These are phyloP conservation scores for Diaporthe destruens DNA, from an alignment of 2,329 filamentous ascomycete species.

Conservation along the genomic window DNA sequence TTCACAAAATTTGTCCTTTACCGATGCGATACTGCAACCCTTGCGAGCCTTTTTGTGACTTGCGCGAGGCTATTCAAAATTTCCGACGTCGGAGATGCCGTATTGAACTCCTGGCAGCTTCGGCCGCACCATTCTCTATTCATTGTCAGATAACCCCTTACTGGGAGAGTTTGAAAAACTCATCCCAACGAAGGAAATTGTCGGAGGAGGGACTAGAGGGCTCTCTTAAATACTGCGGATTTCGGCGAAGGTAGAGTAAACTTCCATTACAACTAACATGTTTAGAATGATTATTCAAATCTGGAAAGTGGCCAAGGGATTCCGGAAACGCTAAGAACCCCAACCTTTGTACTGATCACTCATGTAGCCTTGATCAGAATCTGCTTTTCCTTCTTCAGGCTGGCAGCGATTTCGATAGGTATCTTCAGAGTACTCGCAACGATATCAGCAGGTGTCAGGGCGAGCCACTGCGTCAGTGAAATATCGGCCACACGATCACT, in stretches of 20 bases:
- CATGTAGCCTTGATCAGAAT: conserved; percentile 55
- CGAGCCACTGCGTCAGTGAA: conserved; percentile 76
- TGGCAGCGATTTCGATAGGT: conserved; percentile 65
- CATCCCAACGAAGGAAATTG: too few species aligned
- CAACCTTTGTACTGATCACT: not conserved
- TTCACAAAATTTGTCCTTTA: too few species aligned
- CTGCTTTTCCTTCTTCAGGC: conserved; percentile 74
- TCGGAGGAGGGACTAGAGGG: too few species aligned
- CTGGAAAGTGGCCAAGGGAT: not conserved
- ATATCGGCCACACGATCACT: conserved; percentile 76
- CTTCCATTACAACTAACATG: not conserved
- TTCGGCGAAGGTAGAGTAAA: not conserved
- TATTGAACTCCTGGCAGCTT: too few species aligned
- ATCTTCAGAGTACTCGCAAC: conserved; percentile 72
- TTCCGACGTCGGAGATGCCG: too few species aligned
- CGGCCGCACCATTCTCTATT: too few species aligned
- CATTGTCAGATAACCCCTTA: too few species aligned
- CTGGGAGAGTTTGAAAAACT: too few species aligned
- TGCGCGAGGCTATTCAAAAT: too few species aligned
- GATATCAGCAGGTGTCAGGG: conserved; percentile 73
- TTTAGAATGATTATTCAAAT: not conserved
- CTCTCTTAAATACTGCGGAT: too few species aligned
- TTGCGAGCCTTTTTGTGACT: too few species aligned
- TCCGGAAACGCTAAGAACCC: not conserved
- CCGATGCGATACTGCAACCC: too few species aligned